These are phyloP conservation scores for Cornus controversa DNA, from an alignment of 148 eudicot genomes.

Conservation along the genomic window DNA sequence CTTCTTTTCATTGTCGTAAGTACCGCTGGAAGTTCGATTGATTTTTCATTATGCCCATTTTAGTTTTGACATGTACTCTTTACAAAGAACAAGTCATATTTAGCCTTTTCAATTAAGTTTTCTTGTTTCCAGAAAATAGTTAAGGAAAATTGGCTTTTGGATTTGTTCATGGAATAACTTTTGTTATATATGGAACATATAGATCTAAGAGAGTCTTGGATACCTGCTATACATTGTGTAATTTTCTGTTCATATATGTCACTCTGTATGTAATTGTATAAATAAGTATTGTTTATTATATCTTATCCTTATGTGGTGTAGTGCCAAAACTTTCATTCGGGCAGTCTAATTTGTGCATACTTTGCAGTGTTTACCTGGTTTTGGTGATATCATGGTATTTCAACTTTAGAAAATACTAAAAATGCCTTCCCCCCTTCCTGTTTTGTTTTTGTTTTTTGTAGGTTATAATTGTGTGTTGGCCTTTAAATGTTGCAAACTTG, in stretches of 20 bases:
- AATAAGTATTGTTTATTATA: neutral
- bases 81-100: neutral
- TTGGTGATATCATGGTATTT: neutral
- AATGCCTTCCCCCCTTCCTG: neutral
- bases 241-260: neutral
- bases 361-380: neutral
- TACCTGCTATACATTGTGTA: neutral
- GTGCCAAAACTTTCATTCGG: neutral
- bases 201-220: neutral
- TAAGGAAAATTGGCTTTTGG: neutral
- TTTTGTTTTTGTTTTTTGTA: neutral
- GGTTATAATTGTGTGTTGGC: neutral
- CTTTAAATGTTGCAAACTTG: conserved; percentile 2
- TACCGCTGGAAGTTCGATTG: neutral
- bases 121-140: neutral
- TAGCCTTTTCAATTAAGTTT: neutral
- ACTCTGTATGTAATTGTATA: neutral
- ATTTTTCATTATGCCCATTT: neutral
- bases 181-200: neutral
- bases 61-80: neutral
- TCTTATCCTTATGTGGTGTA: neutral
- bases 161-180: neutral
- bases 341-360: neutral
- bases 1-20: neutral
- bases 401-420: neutral